Percentiles rank a stretch among this genome's conserved stretches.
phyloP scores from a whole-genome alignment of 306 rosid genomes.

The Cyamopsis tetragonoloba region DNA sequence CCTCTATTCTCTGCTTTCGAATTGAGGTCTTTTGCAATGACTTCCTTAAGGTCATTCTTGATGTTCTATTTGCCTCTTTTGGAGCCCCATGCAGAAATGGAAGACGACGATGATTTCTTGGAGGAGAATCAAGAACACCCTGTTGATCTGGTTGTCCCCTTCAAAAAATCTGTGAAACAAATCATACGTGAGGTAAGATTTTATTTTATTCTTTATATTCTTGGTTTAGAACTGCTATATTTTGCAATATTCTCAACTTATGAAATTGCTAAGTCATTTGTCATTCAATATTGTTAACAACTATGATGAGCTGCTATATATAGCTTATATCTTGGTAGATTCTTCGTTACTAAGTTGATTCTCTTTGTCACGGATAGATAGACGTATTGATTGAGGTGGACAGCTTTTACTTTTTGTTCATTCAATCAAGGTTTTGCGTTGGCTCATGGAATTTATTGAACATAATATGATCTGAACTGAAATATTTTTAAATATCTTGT shows the following conservation, averaged over 20 bases:
- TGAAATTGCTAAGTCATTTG: not conserved
- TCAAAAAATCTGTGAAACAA: slow-evolving; percentile 78
- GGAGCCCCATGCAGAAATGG: slow-evolving; percentile 69
- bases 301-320: slow-evolving; percentile 8
- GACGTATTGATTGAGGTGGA: not conserved
- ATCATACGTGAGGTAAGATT: slow-evolving; percentile 74
- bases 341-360: not conserved
- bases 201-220: not conserved
- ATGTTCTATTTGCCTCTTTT: slow-evolving; percentile 78
- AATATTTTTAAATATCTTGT: too few relatives aligned
- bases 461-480: too few relatives aligned
- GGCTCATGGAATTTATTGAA: not conserved
- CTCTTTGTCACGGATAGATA: not conserved
- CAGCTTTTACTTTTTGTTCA: not conserved
- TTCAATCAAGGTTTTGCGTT: not conserved
- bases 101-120: slow-evolving; percentile 66
- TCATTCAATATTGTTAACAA: not conserved
- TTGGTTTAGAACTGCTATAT: slow-evolving; percentile 1
- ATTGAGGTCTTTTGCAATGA: slow-evolving; percentile 48
- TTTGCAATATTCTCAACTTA: not conserved
- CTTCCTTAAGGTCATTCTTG: slow-evolving; percentile 65
- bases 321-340: not conserved
- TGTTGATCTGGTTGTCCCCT: slow-evolving; percentile 56
- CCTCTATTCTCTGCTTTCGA: slow-evolving; percentile 85
- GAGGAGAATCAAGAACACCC: slow-evolving; percentile 38